phyloP scores from a whole-genome alignment of 2,329 filamentous ascomycete genomes.

The Beauveria sp. region DNA sequence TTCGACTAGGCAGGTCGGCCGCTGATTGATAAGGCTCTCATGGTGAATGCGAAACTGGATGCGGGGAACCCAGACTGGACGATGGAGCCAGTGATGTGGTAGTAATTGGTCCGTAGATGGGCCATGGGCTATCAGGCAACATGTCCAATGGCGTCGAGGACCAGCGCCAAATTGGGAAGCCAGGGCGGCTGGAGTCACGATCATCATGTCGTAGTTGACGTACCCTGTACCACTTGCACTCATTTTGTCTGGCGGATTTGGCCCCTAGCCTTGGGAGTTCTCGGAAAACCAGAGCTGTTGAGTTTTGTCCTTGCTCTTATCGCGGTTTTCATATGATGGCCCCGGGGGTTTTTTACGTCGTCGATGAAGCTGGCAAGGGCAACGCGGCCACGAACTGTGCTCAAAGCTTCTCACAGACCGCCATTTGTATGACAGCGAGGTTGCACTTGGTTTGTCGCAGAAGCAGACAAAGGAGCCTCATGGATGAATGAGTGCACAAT shows the following conservation, averaged over 20 bases:
- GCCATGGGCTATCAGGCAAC: not conserved
- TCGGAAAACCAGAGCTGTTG: not conserved
- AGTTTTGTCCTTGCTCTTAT: no score
- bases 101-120: conserved; percentile 1
- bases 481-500: no score
- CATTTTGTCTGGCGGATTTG: not conserved
- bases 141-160: conserved; percentile 4
- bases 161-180: conserved; percentile 6
- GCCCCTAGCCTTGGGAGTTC: not conserved
- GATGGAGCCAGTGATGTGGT: conserved; percentile 1
- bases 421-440: no score
- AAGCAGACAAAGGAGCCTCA: not conserved
- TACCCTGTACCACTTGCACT: not conserved
- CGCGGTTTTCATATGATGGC: no score
- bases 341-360: no score
- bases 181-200: not conserved
- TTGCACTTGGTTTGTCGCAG: not conserved
- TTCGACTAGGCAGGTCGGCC: no score
- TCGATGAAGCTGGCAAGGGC: no score
- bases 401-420: no score
- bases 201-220: not conserved
- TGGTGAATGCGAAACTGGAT: not conserved
- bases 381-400: no score
- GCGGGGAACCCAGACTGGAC: conserved; percentile 3
- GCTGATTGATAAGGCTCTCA: not conserved